Evolutionary conservation across 2,329 filamentous ascomycete species (phyloP).

Genomic region (Laburnicola sp.): DNA sequence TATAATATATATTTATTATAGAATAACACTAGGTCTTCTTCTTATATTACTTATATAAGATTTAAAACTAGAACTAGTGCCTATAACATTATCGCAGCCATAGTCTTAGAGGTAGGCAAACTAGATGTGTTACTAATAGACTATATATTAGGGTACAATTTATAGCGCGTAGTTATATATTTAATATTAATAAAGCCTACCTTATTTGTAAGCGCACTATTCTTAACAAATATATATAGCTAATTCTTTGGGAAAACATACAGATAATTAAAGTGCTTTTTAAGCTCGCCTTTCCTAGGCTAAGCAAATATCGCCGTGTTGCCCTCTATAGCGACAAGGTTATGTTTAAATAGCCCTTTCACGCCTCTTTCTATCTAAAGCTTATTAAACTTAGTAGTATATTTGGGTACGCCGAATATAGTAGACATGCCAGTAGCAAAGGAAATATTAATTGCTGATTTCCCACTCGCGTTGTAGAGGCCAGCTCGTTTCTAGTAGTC

Average conservation of each 20-base stretch:
- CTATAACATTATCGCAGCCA: conserved; percentile 44
- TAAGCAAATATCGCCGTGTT: conserved; percentile 42
- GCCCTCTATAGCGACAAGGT: conserved; percentile 42
- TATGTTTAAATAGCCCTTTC: conserved; percentile 44
- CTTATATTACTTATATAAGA: conserved; percentile 31
- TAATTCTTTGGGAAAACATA: conserved; percentile 45
- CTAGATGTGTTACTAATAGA: conserved; percentile 44
- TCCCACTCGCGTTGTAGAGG: conserved; percentile 33
- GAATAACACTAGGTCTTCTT: conserved; percentile 24
- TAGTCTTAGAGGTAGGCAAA: conserved; percentile 46
- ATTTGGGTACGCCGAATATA: conserved; percentile 49
- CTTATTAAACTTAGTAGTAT: conserved; percentile 40
- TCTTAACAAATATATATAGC: conserved; percentile 42
- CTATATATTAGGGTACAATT: conserved; percentile 44
- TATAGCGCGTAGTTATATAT: conserved; percentile 40
- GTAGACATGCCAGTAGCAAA: conserved; percentile 45
- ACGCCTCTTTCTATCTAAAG: conserved; percentile 42
- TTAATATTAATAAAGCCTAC: conserved; percentile 46
- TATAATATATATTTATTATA: conserved; percentile 46
- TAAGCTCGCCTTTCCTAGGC: conserved; percentile 29
- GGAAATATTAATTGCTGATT: conserved; percentile 40
- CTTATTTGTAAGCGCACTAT: conserved; percentile 39
- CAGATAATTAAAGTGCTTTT: conserved; percentile 41
- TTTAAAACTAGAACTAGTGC: conserved; percentile 42
- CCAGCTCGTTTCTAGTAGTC: conserved; percentile 44